phyloP scores from a whole-genome alignment of 2,329 filamentous ascomycete genomes.

The Aspergillus fumigatus region DNA sequence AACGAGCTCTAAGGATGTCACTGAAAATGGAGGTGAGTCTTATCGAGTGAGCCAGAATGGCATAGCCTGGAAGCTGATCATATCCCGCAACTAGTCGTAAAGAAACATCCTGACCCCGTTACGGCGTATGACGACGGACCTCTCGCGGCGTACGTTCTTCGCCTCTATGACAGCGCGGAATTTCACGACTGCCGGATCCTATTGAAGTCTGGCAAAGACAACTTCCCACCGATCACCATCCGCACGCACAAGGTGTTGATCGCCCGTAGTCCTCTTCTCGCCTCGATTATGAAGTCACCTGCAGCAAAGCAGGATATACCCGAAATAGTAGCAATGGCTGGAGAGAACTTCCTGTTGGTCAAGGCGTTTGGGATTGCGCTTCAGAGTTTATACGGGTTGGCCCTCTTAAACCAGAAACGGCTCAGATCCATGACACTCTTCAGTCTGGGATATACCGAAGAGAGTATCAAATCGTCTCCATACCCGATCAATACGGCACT shows the following conservation, averaged over 20 bases:
- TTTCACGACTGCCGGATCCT: constrained; percentile 19
- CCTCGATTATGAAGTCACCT: constrained; percentile 11
- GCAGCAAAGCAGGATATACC: background rate
- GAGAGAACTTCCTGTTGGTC: constrained; percentile 19
- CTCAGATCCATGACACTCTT: constrained; percentile 14
- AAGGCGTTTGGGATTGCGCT: constrained; percentile 23
- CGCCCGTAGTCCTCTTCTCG: constrained; percentile 21
- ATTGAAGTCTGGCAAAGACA: constrained; percentile 15
- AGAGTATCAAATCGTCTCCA: constrained; percentile 1
- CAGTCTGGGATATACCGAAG: constrained; percentile 9
- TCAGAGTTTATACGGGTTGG: constrained; percentile 24
- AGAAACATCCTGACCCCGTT: background rate
- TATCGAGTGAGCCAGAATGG: background rate
- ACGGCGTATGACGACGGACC: background rate
- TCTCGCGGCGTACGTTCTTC: constrained; percentile 12
- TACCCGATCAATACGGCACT: constrained; percentile 16
- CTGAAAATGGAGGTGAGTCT: background rate
- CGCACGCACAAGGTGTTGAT: constrained; percentile 19
- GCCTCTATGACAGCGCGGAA: constrained; percentile 9
- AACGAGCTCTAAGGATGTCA: background rate
- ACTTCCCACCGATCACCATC: constrained; percentile 15
- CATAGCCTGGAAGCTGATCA: background rate
- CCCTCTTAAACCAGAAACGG: constrained; percentile 12
- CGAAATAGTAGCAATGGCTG: constrained; percentile 14
- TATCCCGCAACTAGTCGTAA: background rate